Conservation (phyloP, 1,139 yeast genomes). For the Taphrina flavorubra region DNA sequence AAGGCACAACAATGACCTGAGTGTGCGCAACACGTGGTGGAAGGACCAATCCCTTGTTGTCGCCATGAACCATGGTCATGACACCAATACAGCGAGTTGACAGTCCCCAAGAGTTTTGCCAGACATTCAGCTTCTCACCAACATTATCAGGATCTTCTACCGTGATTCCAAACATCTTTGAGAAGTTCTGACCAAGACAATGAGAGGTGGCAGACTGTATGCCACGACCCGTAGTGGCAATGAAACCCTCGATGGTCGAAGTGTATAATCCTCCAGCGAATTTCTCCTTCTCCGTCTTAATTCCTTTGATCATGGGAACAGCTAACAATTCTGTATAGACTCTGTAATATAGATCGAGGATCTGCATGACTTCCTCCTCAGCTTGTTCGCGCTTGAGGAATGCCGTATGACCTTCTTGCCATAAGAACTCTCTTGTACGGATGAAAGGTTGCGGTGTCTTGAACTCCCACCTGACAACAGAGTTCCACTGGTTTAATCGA, state of each 20-base stretch:
- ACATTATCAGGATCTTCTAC: constrained; percentile 83
- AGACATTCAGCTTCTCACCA: constrained; percentile 69
- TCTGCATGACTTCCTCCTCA: constrained; percentile 78
- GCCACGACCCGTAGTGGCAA: constrained; percentile 99
- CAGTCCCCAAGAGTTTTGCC: constrained; percentile 99
- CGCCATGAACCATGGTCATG: constrained; percentile 98
- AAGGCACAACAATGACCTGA: constrained; percentile 92
- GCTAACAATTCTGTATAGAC: constrained; percentile 91
- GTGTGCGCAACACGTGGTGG: constrained; percentile 96
- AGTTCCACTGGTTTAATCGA: constrained; percentile 97
- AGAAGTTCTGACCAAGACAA: constrained; percentile 96
- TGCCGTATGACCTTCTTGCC: constrained; percentile 99
- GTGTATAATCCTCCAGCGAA: constrained; percentile 98
- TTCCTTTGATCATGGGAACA: constrained; percentile 95
- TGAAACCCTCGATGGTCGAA: constrained; percentile 94
- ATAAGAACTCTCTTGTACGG: constrained; percentile 97
- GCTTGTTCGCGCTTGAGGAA: constrained; percentile 84
- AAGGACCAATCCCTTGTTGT: constrained; percentile 94
- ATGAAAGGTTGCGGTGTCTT: constrained; percentile 99
- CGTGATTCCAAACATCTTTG: constrained; percentile 94
- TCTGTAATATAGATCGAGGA: constrained; percentile 82
- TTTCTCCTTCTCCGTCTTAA: constrained; percentile 94
- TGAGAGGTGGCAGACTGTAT: constrained; percentile 99
- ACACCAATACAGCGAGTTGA: constrained; percentile 99
- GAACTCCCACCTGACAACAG: constrained; percentile 98